Percentiles rank a stretch among this genome's conserved stretches.
Conservation (phyloP, 306 rosid genomes). For the Ceratonia siliqua region DNA sequence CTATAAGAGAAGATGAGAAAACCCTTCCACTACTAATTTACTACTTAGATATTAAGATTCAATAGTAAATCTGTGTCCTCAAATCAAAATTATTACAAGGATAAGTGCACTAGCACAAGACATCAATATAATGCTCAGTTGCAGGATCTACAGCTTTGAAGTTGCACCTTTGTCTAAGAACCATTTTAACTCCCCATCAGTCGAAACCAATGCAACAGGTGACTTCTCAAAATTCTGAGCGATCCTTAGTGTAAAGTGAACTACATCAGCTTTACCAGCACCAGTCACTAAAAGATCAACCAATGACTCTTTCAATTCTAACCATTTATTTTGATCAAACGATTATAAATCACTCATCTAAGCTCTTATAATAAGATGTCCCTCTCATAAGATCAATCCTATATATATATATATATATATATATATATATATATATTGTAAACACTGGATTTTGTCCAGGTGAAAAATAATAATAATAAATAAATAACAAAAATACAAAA, state of each 20-base stretch:
- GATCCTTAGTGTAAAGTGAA: conserved; percentile 45
- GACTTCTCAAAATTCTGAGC: conserved; percentile 29
- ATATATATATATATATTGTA: too few species aligned
- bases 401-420: too few species aligned
- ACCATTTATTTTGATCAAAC: too few species aligned
- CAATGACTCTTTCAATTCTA: too few species aligned
- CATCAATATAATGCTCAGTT: conserved; percentile 26
- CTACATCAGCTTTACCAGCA: conserved; percentile 50
- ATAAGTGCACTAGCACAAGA: conserved; percentile 23
- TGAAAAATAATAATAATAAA: too few species aligned
- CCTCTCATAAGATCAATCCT: too few species aligned
- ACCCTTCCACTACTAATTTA: conserved; percentile 2
- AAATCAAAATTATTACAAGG: conserved; percentile 18
- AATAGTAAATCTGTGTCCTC: neutral
- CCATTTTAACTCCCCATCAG: conserved; percentile 62
- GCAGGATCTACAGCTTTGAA: conserved; percentile 56
- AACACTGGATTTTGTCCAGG: too few species aligned
- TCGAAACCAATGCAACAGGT: conserved; percentile 55
- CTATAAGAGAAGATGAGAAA: conserved; percentile 4
- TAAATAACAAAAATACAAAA: too few species aligned
- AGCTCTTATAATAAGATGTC: too few species aligned
- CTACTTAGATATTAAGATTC: conserved; percentile 28
- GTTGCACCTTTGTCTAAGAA: conserved; percentile 69
- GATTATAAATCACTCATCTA: too few species aligned
- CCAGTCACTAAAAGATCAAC: too few species aligned